Evolutionary conservation across 331 rosid species (phyloP), one percentile per base, ranked within the genome.

Genomic region (Phaseolus coccineus): DNA sequence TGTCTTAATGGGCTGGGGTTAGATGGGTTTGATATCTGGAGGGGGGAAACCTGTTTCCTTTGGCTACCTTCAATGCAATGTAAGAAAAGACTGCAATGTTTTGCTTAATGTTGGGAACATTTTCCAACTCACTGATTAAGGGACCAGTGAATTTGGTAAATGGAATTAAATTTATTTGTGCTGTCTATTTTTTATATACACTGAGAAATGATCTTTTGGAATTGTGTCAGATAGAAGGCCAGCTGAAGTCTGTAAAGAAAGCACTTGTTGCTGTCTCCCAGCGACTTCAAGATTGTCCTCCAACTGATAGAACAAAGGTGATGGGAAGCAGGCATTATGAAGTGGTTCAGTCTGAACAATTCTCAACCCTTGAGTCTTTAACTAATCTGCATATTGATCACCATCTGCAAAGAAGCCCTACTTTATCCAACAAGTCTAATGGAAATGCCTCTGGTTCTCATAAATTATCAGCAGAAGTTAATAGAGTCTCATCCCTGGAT

Each of bases 151-250:
- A 57, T 44, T 16, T 77, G 64, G 22, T 40, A 24, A 63, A n/a
- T 47, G 68, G 59, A 39, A 27, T 77, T 81, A 10, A 73, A 44
- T 56, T 76, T 65, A 39, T 77, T 15, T 59, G 52, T 73, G 79
- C 72, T 81, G 40, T 61, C 16, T 28, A 24, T 65, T 42, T 58
- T 52, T 70, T n/a, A 10, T 19, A 19, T 19, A 71, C 62, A 48
- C 67, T 71, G 47, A 80, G 69, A 76, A 73, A 79, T 57, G 25
- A 37, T 78, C 79, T 80, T 25, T 76, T 55, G 30, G 39, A 62
- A n/a, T 55, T 80, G 62, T 86, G 79, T 78, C 91, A 95, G 99
- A 90, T 95, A 70, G 94, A 96, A 93, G 99, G 99, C 57, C 78
- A 82, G 71, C 80, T 87, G 58, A 81, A 86, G 71, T 86, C 94